A percentile compares a stretch with the other conserved stretches of the same genome.
Evolutionary conservation across 805 yeast genomes (phyloP).

Genomic region (Grigorovia transvaalensis): DNA sequence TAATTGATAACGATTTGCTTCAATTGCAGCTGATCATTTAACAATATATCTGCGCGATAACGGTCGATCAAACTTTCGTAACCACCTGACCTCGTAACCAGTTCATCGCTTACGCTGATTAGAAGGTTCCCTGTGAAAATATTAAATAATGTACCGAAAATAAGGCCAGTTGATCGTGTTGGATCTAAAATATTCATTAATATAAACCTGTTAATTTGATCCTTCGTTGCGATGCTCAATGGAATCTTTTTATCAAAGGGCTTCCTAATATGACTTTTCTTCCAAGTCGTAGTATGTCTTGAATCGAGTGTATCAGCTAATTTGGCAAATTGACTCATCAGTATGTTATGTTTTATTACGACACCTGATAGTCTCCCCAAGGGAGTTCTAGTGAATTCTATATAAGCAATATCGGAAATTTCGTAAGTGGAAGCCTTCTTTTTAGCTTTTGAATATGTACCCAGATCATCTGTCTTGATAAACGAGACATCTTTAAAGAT

Average conservation of each 20-base stretch:
- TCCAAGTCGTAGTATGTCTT: slow-evolving; percentile 33
- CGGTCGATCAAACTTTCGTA: slow-evolving; percentile 72
- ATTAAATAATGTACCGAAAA: slow-evolving; percentile 69
- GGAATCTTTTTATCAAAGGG: slow-evolving; percentile 29
- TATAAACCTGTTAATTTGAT: slow-evolving; percentile 34
- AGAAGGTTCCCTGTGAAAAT: slow-evolving; percentile 77
- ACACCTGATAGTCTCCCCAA: slow-evolving; percentile 89
- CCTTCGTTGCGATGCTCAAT: slow-evolving; percentile 5
- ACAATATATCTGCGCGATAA: slow-evolving; percentile 57
- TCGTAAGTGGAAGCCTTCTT: slow-evolving; percentile 54
- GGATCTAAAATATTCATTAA: slow-evolving; percentile 58
- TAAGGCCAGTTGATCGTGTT: slow-evolving; percentile 75
- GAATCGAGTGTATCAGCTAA: slow-evolving; percentile 60
- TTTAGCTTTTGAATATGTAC: slow-evolving; percentile 52
- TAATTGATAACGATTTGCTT: slow-evolving; percentile 89
- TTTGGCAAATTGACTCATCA: slow-evolving; percentile 79
- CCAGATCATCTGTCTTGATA: slow-evolving; percentile 76
- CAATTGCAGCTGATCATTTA: slow-evolving; percentile 80
- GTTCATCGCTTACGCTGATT: slow-evolving; percentile 65
- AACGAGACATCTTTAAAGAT: slow-evolving; percentile 24
- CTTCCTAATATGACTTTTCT: slow-evolving; percentile 38
- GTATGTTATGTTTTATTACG: slow-evolving; percentile 80
- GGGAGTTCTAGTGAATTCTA: slow-evolving; percentile 84
- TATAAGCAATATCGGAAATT: slow-evolving; percentile 80
- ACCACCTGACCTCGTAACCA: slow-evolving; percentile 73